Conservation (phyloP, 441 rosid genomes). For the Eutrema salsugineum region DNA sequence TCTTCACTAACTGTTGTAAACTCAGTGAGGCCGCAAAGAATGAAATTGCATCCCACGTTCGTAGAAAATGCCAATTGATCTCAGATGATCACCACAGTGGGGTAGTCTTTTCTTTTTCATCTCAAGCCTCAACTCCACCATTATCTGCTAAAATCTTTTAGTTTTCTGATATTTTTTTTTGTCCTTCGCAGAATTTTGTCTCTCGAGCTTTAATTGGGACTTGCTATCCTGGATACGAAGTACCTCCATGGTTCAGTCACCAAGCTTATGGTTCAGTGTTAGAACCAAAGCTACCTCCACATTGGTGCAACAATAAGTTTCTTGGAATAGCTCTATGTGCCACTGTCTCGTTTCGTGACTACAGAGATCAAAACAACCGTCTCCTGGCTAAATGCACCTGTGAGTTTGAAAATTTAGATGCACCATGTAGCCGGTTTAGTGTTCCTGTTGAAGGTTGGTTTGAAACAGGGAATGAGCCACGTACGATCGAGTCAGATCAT, state of each 20-base stretch:
- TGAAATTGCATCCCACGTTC: neutral
- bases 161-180: neutral
- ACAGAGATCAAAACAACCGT: neutral
- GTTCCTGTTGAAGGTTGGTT: neutral
- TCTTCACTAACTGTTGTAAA: slow-evolving; percentile 13
- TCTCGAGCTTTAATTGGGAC: neutral
- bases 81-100: slow-evolving; percentile 2
- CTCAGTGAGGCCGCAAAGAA: slow-evolving; percentile 9
- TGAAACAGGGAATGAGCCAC: neutral
- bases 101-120: neutral
- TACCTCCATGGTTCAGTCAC: slow-evolving; percentile 22
- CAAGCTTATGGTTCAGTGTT: slow-evolving; percentile 10
- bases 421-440: slow-evolving; percentile 1
- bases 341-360: neutral
- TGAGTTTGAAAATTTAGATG: slow-evolving; percentile 4
- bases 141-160: neutral
- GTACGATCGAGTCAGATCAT: neutral
- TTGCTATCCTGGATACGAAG: slow-evolving; percentile 23
- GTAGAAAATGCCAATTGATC: neutral
- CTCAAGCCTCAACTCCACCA: neutral
- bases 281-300: slow-evolving; percentile 20
- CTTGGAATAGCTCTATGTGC: slow-evolving; percentile 13
- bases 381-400: slow-evolving; percentile 4
- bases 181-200: neutral
- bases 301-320: slow-evolving; percentile 3